phyloP scores from a whole-genome alignment of 345 rosid species.

The Raphanus sativus region DNA sequence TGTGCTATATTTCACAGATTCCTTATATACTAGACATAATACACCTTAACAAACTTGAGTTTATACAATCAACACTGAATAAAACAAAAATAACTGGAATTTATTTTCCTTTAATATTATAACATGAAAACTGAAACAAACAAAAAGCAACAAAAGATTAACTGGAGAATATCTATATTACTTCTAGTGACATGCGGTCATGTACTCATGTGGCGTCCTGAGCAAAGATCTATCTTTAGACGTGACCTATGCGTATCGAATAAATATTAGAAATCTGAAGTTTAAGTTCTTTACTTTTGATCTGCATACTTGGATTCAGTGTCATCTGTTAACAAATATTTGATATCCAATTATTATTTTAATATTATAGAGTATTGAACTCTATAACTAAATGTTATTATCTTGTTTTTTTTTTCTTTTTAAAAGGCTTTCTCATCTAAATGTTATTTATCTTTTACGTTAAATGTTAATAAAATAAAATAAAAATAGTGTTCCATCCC shows the following conservation, averaged over 20 bases:
- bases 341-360: no score
- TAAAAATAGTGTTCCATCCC: no score
- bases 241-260: slow-evolving; percentile 1
- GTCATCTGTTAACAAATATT: not conserved
- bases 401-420: no score
- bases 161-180: not conserved
- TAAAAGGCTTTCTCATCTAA: no score
- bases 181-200: not conserved
- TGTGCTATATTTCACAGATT: no score
- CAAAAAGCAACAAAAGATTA: not conserved
- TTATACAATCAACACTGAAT: not conserved
- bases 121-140: slow-evolving; percentile 3
- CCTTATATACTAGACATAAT: not conserved
- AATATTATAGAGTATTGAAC: no score
- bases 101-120: not conserved
- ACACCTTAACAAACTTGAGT: not conserved
- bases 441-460: no score
- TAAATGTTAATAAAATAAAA: no score
- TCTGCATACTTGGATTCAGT: not conserved
- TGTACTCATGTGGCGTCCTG: not conserved
- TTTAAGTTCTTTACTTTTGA: not conserved
- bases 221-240: not conserved
- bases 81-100: not conserved
- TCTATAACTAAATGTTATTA: no score
- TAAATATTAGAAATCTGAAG: not conserved